phyloP scores from a whole-genome alignment of 73 alveolate genomes.

The Durusdinium trenchii region DNA sequence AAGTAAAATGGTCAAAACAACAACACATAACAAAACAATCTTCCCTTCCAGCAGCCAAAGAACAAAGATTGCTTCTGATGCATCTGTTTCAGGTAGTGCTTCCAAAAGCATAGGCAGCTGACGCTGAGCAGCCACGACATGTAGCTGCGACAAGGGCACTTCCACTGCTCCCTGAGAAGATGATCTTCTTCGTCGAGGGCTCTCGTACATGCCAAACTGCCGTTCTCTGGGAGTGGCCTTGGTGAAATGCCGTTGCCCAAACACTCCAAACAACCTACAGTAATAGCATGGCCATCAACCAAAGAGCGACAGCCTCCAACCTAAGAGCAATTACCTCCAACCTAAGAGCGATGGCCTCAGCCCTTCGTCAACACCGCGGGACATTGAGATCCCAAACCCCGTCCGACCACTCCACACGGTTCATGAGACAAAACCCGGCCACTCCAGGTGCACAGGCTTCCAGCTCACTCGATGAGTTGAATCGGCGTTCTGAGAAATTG shows the following conservation, averaged over 20 bases:
- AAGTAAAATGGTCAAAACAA: not conserved
- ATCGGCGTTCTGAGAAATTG: too few relatives aligned
- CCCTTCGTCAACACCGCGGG: too few relatives aligned
- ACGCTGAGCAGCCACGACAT: slow-evolving; percentile 86
- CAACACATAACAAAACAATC: not conserved
- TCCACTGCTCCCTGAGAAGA: slow-evolving; percentile 10
- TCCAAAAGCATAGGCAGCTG: slow-evolving; percentile 77
- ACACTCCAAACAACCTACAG: too few relatives aligned
- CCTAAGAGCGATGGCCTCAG: too few relatives aligned
- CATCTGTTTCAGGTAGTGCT: slow-evolving; percentile 16
- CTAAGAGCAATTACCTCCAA: too few relatives aligned
- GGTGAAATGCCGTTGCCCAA: not conserved
- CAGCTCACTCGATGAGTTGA: too few relatives aligned
- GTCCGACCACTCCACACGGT: too few relatives aligned
- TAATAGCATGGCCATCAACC: too few relatives aligned
- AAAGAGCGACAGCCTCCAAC: too few relatives aligned
- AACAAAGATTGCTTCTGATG: not conserved
- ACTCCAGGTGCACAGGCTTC: too few relatives aligned
- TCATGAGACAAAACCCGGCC: too few relatives aligned
- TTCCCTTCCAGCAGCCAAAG: not conserved
- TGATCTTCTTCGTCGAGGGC: not conserved
- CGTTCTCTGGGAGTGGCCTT: slow-evolving; percentile 92
- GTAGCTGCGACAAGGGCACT: slow-evolving; percentile 87
- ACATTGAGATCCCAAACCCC: too few relatives aligned
- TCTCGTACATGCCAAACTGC: slow-evolving; percentile 88